Evolutionary conservation across 208 protist species (phyloP).

Genomic region (Crithidia acanthocephali): DNA sequence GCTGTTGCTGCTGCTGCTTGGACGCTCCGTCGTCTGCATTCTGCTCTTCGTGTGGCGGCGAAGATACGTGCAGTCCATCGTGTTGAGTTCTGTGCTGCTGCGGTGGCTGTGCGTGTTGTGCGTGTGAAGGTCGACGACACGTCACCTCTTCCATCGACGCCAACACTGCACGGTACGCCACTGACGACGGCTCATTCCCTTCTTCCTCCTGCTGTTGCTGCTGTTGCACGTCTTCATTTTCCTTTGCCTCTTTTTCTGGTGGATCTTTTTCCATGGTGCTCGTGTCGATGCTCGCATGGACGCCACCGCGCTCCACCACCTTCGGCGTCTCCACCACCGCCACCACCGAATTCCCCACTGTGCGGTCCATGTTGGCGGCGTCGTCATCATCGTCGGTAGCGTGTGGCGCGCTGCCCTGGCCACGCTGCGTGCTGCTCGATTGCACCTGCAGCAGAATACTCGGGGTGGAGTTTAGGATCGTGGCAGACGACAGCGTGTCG

Average conservation of each 20-base stretch:
- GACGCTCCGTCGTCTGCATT: not conserved
- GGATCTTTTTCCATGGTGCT: not conserved
- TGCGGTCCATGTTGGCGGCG: not conserved
- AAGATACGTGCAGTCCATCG: not conserved
- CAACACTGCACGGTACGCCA: not conserved
- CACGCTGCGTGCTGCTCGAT: not conserved
- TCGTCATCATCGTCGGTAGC: not conserved
- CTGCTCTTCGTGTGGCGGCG: not conserved
- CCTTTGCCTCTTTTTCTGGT: not conserved
- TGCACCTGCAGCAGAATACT: conserved; percentile 10
- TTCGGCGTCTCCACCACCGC: not conserved
- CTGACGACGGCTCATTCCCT: not conserved
- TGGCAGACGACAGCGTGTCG: conserved; percentile 8
- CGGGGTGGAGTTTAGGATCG: conserved; percentile 10
- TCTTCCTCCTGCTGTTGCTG: no score
- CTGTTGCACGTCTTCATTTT: not conserved
- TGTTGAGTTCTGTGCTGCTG: not conserved
- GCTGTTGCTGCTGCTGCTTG: no score
- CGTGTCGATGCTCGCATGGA: not conserved
- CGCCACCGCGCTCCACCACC: not conserved
- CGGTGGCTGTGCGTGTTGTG: not conserved
- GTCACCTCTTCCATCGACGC: conserved; percentile 4
- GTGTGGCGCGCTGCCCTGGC: not conserved
- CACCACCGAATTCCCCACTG: not conserved
- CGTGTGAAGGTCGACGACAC: not conserved